These are phyloP conservation scores for Vicia faba DNA, from an alignment of 306 rosid genomes.

Conservation along the genomic window DNA sequence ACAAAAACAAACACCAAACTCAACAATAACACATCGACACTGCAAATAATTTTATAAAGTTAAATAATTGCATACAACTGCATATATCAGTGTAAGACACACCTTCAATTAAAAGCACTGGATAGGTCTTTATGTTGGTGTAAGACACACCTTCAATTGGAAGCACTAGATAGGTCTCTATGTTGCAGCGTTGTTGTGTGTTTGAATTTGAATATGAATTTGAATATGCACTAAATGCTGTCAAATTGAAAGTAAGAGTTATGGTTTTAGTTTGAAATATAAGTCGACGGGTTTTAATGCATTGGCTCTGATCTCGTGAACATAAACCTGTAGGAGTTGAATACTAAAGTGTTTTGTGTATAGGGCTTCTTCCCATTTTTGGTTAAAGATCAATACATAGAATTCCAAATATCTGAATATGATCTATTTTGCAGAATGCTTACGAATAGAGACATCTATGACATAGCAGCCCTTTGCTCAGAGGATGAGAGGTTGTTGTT, in stretches of 20 bases:
- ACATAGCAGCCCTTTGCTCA: conserved; percentile 67
- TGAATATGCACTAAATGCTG: not conserved
- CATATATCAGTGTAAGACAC: not conserved
- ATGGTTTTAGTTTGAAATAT: not conserved
- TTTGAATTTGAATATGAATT: not conserved
- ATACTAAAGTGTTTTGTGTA: conserved; percentile 7
- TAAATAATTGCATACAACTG: too few relatives aligned
- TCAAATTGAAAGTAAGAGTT: not conserved
- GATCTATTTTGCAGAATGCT: conserved; percentile 55
- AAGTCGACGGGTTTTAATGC: not conserved
- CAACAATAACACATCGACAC: not conserved
- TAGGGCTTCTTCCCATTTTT: not conserved
- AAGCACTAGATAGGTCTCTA: not conserved
- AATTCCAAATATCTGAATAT: conserved; percentile 6
- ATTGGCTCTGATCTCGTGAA: not conserved
- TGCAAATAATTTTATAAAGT: too few relatives aligned
- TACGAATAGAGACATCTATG: conserved; percentile 54
- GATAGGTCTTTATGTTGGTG: not conserved
- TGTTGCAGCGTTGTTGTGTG: not conserved
- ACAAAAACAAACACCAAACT: not conserved
- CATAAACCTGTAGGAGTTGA: conserved; percentile 22
- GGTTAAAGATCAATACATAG: conserved; percentile 13
- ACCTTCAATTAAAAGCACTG: not conserved
- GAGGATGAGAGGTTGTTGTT: conserved; percentile 74
- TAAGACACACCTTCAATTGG: not conserved